Evolutionary conservation across 176 grass and related monocot genomes (phyloP).

Genomic region (Cenchrus purpureus): DNA sequence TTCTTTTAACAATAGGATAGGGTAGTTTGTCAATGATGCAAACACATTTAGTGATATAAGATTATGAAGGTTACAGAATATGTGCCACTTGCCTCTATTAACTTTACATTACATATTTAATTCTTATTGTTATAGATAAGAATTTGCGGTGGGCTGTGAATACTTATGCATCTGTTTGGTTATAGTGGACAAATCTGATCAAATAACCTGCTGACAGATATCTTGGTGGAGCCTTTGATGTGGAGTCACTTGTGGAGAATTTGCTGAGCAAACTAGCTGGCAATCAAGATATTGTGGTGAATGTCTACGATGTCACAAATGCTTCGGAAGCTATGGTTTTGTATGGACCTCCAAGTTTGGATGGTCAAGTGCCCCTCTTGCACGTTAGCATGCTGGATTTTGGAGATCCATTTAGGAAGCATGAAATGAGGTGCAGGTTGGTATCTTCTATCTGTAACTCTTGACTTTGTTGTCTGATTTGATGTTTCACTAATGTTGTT

Average conservation of each 20-base stretch:
- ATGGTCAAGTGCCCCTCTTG: slow-evolving; percentile 51
- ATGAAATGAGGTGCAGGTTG: slow-evolving; percentile 95
- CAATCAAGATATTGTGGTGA: slow-evolving; percentile 93
- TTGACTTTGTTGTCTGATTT: slow-evolving; percentile 34
- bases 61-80: background rate
- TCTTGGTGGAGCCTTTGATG: slow-evolving; percentile 96
- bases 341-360: slow-evolving; percentile 70
- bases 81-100: background rate
- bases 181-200: slow-evolving; percentile 28
- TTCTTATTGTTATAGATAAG: background rate
- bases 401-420: slow-evolving; percentile 91
- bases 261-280: slow-evolving; percentile 86
- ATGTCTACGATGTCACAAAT: slow-evolving; percentile 96
- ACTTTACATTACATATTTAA: background rate
- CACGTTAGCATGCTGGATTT: slow-evolving; percentile 94
- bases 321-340: slow-evolving; percentile 73
- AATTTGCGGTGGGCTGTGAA: background rate
- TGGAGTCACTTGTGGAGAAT: slow-evolving; percentile 94
- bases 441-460: slow-evolving; percentile 21
- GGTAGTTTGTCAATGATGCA: background rate
- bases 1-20: background rate
- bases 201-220: slow-evolving; percentile 57
- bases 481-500: slow-evolving; percentile 42
- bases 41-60: background rate
- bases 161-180: slow-evolving; percentile 5